Conservation (phyloP, 495 filamentous ascomycete species). For the Chaetomium tenue region DNA sequence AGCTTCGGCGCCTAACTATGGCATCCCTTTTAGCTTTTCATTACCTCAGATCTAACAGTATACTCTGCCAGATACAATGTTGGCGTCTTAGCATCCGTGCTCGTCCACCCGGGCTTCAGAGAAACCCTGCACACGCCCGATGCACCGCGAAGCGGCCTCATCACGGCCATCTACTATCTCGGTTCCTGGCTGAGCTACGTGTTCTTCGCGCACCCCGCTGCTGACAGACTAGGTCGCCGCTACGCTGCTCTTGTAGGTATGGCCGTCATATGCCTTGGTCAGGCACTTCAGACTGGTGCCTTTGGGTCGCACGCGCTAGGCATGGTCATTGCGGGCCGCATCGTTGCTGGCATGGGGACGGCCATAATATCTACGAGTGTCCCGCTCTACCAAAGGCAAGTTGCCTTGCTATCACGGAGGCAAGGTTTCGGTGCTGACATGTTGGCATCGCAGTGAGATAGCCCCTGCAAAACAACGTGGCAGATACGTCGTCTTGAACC, state of each 20-base stretch:
- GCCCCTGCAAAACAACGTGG: slow-evolving; percentile 53
- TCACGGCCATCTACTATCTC: slow-evolving; percentile 58
- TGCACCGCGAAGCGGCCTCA: slow-evolving; percentile 47
- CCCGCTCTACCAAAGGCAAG: slow-evolving; percentile 55
- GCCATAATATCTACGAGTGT: slow-evolving; percentile 56
- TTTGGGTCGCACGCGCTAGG: slow-evolving; percentile 42
- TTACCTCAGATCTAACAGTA: neutral
- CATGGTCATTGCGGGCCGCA: slow-evolving; percentile 54
- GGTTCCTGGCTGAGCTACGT: slow-evolving; percentile 56
- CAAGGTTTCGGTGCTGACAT: neutral
- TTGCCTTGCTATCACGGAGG: neutral
- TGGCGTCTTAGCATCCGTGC: slow-evolving; percentile 55
- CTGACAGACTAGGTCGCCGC: slow-evolving; percentile 51
- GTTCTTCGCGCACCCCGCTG: slow-evolving; percentile 50
- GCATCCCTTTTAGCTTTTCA: neutral
- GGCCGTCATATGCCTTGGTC: slow-evolving; percentile 46
- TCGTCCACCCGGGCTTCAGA: slow-evolving; percentile 54
- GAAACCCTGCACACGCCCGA: slow-evolving; percentile 44
- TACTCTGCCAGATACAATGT: slow-evolving; percentile 51
- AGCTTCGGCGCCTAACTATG: neutral
- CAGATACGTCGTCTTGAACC: slow-evolving; percentile 56
- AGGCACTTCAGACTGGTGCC: slow-evolving; percentile 46
- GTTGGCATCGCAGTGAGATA: slow-evolving; percentile 45
- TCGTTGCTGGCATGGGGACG: slow-evolving; percentile 52
- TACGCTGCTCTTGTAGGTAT: slow-evolving; percentile 50